These are phyloP conservation scores for Lactarius pseudohatsudake DNA, from an alignment of 768 basidiomycete genomes.

Conservation along the genomic window DNA sequence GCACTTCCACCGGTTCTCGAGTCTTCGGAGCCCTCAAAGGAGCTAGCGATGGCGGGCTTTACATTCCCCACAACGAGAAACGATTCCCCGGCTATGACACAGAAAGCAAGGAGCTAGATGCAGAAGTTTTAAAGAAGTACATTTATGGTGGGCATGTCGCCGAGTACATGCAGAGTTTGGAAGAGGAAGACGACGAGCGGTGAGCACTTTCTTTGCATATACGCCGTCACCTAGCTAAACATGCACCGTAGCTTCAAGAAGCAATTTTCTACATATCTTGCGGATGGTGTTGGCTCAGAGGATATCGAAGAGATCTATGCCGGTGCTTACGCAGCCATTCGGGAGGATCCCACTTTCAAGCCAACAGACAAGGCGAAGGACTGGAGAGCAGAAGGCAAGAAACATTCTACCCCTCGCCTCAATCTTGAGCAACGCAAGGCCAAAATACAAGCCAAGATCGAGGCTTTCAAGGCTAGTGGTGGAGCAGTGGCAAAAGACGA, in stretches of 20 bases:
- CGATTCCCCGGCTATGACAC: slow-evolving; percentile 98
- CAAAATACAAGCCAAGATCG: slow-evolving; percentile 84
- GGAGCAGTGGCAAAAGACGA: slow-evolving; percentile 44
- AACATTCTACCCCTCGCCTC: slow-evolving; percentile 67
- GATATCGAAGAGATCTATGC: slow-evolving; percentile 97
- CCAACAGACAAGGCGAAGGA: slow-evolving; percentile 85
- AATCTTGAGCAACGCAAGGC: slow-evolving; percentile 75
- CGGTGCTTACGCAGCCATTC: slow-evolving; percentile 92
- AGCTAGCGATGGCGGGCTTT: slow-evolving; percentile 95
- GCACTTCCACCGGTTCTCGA: slow-evolving; percentile 96
- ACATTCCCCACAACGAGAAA: slow-evolving; percentile 96
- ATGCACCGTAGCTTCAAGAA: slow-evolving; percentile 80
- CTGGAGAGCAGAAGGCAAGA: slow-evolving; percentile 85
- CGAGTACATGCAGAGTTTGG: slow-evolving; percentile 98
- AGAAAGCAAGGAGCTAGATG: slow-evolving; percentile 89
- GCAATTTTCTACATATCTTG: slow-evolving; percentile 94
- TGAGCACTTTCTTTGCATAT: slow-evolving; percentile 36
- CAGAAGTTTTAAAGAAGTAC: slow-evolving; percentile 95
- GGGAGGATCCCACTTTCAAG: slow-evolving; percentile 90
- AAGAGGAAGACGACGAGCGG: slow-evolving; percentile 99
- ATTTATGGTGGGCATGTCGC: slow-evolving; percentile 97
- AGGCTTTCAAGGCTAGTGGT: slow-evolving; percentile 77
- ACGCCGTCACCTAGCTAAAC: slow-evolving; percentile 20
- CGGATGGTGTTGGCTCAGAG: slow-evolving; percentile 91
- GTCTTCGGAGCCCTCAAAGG: slow-evolving; percentile 99